Evolutionary conservation across 208 protist species (phyloP).

Genomic region (Trichomonas vaginalis): DNA sequence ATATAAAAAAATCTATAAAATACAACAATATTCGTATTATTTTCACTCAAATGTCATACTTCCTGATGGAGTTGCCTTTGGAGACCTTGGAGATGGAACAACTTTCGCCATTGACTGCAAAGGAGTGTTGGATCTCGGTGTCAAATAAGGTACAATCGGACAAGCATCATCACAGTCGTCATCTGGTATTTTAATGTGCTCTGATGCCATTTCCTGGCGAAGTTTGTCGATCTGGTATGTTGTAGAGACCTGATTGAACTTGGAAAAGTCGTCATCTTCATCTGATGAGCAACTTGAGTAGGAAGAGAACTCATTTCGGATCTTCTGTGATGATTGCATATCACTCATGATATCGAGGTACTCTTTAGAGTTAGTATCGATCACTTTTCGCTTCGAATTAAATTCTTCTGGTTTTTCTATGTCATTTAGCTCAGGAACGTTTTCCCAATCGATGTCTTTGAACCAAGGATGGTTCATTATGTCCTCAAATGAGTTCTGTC

Average conservation of each 20-base stretch:
- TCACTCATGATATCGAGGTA: not conserved
- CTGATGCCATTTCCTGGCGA: not conserved
- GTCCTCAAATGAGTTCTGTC: not conserved
- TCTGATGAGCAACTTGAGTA: not conserved
- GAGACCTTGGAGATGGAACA: not conserved
- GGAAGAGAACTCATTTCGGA: not conserved
- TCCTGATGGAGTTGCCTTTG: no score
- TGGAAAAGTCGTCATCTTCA: not conserved
- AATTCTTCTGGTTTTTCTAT: not conserved
- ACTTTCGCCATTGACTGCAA: not conserved
- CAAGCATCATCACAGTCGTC: not conserved
- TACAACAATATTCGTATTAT: no score
- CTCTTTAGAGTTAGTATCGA: not conserved
- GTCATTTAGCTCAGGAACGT: not conserved
- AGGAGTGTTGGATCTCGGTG: not conserved
- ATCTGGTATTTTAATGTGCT: not conserved
- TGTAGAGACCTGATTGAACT: not conserved
- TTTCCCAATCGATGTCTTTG: not conserved
- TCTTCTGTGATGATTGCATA: not conserved
- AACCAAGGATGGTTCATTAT: not conserved
- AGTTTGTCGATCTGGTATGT: not conserved
- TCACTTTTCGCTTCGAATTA: not conserved
- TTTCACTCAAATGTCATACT: no score
- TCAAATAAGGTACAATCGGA: not conserved
- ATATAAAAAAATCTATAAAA: no score